Percentiles rank a stretch among this genome's conserved stretches.
Evolutionary conservation across 192 early-diverging fungal genomes (phyloP).

Genomic region (Chytriomyces sp.): DNA sequence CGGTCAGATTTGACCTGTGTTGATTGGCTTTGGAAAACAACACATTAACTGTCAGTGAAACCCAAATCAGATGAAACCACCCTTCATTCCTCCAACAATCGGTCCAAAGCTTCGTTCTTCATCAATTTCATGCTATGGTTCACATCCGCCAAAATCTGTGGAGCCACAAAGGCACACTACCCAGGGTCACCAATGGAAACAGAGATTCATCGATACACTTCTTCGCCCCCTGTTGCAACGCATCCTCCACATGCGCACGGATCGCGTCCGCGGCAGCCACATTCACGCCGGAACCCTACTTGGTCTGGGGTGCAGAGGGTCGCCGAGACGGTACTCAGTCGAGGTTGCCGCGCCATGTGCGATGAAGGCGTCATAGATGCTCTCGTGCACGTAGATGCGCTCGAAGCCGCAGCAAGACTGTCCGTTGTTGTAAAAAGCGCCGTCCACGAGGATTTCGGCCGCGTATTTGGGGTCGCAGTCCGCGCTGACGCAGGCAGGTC

Average conservation of each 20-base stretch:
- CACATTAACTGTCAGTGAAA: no score
- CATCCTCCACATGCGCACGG: conserved; percentile 65
- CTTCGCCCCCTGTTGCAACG: conserved; percentile 66
- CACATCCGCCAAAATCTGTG: conserved; percentile 71
- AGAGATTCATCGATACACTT: conserved; percentile 55
- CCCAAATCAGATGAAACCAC: no score
- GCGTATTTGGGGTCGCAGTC: conserved; percentile 71
- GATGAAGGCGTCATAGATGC: conserved; percentile 71
- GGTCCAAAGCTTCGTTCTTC: conserved; percentile 81
- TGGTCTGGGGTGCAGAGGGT: conserved; percentile 60
- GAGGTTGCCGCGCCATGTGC: conserved; percentile 54
- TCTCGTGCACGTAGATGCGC: conserved; percentile 76
- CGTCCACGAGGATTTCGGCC: conserved; percentile 78
- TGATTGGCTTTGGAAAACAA: not conserved
- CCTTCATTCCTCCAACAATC: conserved; percentile 71
- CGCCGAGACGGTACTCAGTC: conserved; percentile 63
- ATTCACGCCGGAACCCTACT: conserved; percentile 73
- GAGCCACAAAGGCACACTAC: conserved; percentile 67
- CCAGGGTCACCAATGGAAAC: conserved; percentile 61
- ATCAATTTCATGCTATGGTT: conserved; percentile 71
- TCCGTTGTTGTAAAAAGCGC: conserved; percentile 77
- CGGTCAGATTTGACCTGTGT: conserved; percentile 52
- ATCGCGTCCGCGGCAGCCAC: conserved; percentile 64
- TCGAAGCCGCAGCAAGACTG: conserved; percentile 81
- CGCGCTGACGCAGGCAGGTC: conserved; percentile 75